These are phyloP conservation scores for Alloteropsis angusta DNA, from an alignment of 202 grass and related monocot species.

Conservation along the genomic window DNA sequence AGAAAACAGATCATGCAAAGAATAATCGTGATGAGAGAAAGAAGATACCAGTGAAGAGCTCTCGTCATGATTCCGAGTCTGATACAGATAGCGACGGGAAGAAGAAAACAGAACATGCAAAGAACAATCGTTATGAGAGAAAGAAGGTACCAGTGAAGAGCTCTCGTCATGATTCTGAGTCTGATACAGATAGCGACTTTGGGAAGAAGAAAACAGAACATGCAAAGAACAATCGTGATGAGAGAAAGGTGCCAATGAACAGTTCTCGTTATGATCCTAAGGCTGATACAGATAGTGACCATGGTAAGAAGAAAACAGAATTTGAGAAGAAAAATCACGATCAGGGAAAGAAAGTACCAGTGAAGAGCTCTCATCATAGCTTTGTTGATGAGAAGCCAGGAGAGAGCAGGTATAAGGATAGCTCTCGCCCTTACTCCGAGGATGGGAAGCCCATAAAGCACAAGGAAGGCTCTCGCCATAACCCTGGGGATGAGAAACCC, in stretches of 20 bases:
- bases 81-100: constrained; percentile 46
- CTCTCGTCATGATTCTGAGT: constrained; percentile 13
- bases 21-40: constrained; percentile 20
- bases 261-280: constrained; percentile 19
- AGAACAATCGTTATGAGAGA: constrained; percentile 11
- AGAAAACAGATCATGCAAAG: constrained; percentile 26
- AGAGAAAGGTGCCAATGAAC: constrained; percentile 19
- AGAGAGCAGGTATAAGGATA: not conserved
- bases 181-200: constrained; percentile 45
- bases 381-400: not conserved
- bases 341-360: constrained; percentile 27
- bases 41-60: constrained; percentile 24
- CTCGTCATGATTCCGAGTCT: constrained; percentile 12
- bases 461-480: not conserved
- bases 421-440: not conserved
- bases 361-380: constrained; percentile 20
- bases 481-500: constrained; percentile 31
- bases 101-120: constrained; percentile 28
- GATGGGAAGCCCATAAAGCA: not conserved
- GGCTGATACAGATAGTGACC: constrained; percentile 43
- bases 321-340: not conserved
- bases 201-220: constrained; percentile 30
- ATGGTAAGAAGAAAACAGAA: constrained; percentile 32
- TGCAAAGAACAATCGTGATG: not conserved
- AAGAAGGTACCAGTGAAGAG: not conserved